phyloP scores from a whole-genome alignment of 2,329 filamentous ascomycete genomes.

The Verticillium isaacii region DNA sequence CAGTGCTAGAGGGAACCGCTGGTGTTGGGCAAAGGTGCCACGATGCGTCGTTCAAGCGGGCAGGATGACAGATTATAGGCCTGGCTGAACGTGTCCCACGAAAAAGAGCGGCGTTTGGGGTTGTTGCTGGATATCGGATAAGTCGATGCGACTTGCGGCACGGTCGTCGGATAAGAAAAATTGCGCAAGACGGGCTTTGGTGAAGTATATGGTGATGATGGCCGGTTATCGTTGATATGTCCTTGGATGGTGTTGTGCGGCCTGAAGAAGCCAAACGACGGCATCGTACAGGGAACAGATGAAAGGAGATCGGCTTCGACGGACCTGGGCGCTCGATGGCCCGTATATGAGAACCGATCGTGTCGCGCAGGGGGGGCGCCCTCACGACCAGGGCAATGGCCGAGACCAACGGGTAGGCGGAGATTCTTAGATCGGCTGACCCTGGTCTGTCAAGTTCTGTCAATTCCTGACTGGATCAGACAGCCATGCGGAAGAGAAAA shows the following conservation, averaged over 20 bases:
- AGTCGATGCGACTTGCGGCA: background rate
- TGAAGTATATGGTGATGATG: background rate
- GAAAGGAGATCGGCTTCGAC: background rate
- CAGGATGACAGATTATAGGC: background rate
- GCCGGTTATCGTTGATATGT: background rate
- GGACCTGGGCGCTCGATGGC: background rate
- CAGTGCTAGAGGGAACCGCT: conserved; percentile 1
- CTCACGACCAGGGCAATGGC: background rate
- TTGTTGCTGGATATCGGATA: background rate
- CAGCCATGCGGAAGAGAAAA: background rate
- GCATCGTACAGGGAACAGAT: background rate
- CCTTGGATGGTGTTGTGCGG: background rate
- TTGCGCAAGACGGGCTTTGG: background rate
- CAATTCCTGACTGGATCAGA: background rate
- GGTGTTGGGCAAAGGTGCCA: background rate
- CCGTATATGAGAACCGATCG: background rate
- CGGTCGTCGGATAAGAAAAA: background rate
- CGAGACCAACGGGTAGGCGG: background rate
- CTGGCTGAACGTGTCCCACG: background rate
- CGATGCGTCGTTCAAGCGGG: background rate
- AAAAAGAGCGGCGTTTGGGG: background rate
- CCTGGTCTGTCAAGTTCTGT: background rate
- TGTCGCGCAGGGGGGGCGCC: background rate
- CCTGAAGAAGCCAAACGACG: background rate
- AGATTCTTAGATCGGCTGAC: background rate